phyloP scores from a whole-genome alignment of 2,329 filamentous ascomycete species.

The Arthrobotrys musiformis region DNA sequence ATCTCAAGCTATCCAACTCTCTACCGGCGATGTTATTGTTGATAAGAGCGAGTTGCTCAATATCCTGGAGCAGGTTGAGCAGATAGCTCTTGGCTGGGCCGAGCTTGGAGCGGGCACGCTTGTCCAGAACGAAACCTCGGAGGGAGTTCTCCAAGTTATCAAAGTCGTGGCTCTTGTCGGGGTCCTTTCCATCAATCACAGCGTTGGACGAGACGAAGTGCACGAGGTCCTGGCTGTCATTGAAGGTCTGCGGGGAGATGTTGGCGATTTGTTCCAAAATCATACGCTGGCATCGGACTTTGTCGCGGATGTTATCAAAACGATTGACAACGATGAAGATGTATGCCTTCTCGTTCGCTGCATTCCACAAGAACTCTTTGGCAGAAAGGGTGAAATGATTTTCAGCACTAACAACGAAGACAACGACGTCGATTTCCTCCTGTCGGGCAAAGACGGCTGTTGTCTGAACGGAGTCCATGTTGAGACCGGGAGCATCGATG shows the following conservation, averaged over 20 bases:
- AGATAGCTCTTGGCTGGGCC: conserved; percentile 96
- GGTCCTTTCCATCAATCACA: conserved; percentile 87
- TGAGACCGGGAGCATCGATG: conserved; percentile 94
- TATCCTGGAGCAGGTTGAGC: conserved; percentile 88
- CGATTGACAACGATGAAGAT: conserved; percentile 99
- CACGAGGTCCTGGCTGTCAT: conserved; percentile 90
- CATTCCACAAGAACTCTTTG: conserved; percentile 97
- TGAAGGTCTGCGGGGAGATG: conserved; percentile 91
- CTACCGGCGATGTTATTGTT: conserved; percentile 87
- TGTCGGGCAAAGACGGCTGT: conserved; percentile 96
- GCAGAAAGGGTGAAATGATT: conserved; percentile 98
- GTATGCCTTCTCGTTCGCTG: conserved; percentile 95
- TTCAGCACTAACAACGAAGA: conserved; percentile 96
- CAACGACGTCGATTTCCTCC: conserved; percentile 98
- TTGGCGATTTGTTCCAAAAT: conserved; percentile 88
- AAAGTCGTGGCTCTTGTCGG: conserved; percentile 89
- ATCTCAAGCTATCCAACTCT: conserved; percentile 83
- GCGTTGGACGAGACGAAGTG: conserved; percentile 99
- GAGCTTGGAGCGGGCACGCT: conserved; percentile 92
- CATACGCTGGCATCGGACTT: conserved; percentile 88
- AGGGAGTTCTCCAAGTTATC: conserved; percentile 88
- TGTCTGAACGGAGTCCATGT: conserved; percentile 95
- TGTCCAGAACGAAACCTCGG: conserved; percentile 92
- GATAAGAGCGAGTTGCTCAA: conserved; percentile 82
- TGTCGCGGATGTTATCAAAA: conserved; percentile 92